Evolutionary conservation across 805 yeast genomes (phyloP).

Genomic region (Candida yuanshanica): DNA sequence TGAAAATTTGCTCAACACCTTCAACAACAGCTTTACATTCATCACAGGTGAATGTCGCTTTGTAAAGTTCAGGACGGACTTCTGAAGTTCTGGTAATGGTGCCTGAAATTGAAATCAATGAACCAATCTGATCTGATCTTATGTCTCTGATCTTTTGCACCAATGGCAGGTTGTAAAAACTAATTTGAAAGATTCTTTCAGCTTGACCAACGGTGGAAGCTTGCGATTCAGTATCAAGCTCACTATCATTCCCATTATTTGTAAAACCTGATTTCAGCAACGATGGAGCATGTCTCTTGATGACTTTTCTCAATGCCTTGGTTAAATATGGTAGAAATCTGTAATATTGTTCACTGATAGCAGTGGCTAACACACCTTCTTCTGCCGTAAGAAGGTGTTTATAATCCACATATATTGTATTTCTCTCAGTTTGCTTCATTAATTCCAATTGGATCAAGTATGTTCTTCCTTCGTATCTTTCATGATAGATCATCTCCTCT

Average conservation of each 20-base stretch:
- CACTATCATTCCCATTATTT: slow-evolving; percentile 25
- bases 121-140: slow-evolving; percentile 83
- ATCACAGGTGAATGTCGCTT: slow-evolving; percentile 86
- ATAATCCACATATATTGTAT: slow-evolving; percentile 81
- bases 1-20: slow-evolving; percentile 88
- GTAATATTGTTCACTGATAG: slow-evolving; percentile 86
- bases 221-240: slow-evolving; percentile 28
- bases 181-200: slow-evolving; percentile 81
- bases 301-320: slow-evolving; percentile 65
- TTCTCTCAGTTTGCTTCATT: slow-evolving; percentile 68
- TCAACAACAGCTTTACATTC: slow-evolving; percentile 79
- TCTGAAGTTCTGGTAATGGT: slow-evolving; percentile 96
- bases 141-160: slow-evolving; percentile 84
- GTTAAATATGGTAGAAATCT: slow-evolving; percentile 84
- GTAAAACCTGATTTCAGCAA: slow-evolving; percentile 44
- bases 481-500: slow-evolving; percentile 27
- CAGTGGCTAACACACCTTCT: slow-evolving; percentile 83
- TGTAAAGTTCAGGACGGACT: slow-evolving; percentile 89
- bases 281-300: slow-evolving; percentile 71
- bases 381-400: slow-evolving; percentile 69
- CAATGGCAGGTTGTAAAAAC: slow-evolving; percentile 81
- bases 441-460: slow-evolving; percentile 78
- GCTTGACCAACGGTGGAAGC: slow-evolving; percentile 41
- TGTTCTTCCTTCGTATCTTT: slow-evolving; percentile 46
- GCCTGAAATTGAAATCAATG: slow-evolving; percentile 79